These are phyloP conservation scores for Lactarius hatsudake DNA, from an alignment of 768 basidiomycete species.

Conservation along the genomic window DNA sequence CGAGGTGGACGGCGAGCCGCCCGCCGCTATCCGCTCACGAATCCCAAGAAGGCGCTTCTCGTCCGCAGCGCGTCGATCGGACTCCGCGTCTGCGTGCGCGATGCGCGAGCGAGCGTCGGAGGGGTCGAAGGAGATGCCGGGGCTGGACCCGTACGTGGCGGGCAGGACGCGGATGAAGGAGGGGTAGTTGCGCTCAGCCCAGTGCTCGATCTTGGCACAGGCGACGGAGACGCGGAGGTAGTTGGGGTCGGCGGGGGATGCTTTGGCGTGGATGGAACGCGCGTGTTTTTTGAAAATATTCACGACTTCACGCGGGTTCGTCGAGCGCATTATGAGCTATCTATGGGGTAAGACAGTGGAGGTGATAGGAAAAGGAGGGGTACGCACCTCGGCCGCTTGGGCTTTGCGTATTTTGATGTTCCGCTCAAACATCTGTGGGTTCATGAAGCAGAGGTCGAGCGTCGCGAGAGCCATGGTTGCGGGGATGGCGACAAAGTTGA, in stretches of 20 bases:
- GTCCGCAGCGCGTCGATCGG: conserved; percentile 38
- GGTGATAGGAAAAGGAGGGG: not conserved
- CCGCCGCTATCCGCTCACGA: conserved; percentile 13
- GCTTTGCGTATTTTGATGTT: conserved; percentile 97
- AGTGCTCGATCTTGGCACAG: conserved; percentile 86
- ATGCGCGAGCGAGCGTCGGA: conserved; percentile 58
- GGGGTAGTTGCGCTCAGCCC: conserved; percentile 92
- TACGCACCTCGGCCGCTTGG: conserved; percentile 72
- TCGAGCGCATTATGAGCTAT: conserved; percentile 88
- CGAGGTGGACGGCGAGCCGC: not conserved
- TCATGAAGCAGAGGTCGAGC: conserved; percentile 90
- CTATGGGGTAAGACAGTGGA: not conserved
- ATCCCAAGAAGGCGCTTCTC: conserved; percentile 37
- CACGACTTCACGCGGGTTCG: conserved; percentile 89
- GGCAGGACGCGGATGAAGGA: conserved; percentile 63
- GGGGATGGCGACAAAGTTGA: conserved; percentile 95
- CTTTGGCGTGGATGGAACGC: conserved; percentile 79
- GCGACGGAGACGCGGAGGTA: conserved; percentile 79
- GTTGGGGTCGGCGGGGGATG: conserved; percentile 78
- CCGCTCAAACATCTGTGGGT: conserved; percentile 74
- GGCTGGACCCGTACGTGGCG: conserved; percentile 5
- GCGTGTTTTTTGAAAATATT: conserved; percentile 82
- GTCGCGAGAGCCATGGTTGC: conserved; percentile 96
- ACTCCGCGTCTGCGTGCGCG: conserved; percentile 42
- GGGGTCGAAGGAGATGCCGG: conserved; percentile 39